Evolutionary conservation across 2,329 filamentous ascomycete species (phyloP), one percentile per base, ranked within the genome.

Genomic region (Bipolaris victoriae): DNA sequence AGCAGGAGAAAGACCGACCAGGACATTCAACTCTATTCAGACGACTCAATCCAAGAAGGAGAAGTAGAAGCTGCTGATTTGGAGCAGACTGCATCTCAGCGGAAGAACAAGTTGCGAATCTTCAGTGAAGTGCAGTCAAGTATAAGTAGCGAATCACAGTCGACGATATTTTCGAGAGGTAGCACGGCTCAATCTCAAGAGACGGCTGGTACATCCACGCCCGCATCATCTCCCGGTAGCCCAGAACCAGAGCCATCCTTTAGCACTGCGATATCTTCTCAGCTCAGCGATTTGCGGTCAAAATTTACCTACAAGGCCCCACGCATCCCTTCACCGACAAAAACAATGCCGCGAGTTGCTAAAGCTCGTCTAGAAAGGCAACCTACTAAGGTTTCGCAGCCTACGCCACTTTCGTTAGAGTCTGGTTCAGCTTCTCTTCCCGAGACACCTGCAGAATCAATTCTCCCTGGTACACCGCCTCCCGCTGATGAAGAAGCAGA

Each of bases 1-100:
- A 65, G 46, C 31, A 70, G 62, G 39, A 71, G 70, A 47, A 73
- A 61, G 31, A 70, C 72, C 16, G 67, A 68, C 13, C 70, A 76
- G 1, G 76, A 80, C 13, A 79, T 82, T 56, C 76, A 81, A 20
- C 65, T 82, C 1, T 81, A 75, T 68, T 82, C 80, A 3, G 81
- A 82, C 59, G 80, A 82, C 51, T 81, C 80, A 5, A 67, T 79
- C 6, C 76, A 78, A 20, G 78, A 80, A 20, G 80, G 76, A 7
- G 73, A 80, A 62, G 75, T 73, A 11, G 66, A 71, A 47, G 60
- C 74, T 1, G 71, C 69, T 39, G 76, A 77, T 51, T 57, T 72
- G 3, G 72, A 75, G 33, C 63, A 75, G 55, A 58, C 61, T 37
- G 65, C 64, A 3, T 69, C 65, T 3, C 67, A 70, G 44, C 60